Evolutionary conservation across 768 basidiomycete genomes (phyloP), one percentile per base, ranked within the genome.

Genomic region (Hypholoma sublateritium): DNA sequence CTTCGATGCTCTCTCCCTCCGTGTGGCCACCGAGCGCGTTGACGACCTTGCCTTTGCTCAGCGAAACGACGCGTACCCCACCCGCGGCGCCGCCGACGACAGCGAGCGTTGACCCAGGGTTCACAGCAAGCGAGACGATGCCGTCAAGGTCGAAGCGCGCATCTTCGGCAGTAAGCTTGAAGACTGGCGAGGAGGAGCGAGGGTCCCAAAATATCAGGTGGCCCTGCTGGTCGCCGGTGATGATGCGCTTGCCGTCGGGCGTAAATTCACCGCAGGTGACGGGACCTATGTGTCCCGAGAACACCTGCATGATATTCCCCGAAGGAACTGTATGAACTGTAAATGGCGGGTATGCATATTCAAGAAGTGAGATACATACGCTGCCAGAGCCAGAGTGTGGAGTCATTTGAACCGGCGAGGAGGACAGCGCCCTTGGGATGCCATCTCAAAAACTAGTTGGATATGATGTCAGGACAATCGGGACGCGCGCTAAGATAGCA

Each of bases 331-430:
- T 8, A n/a, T 7, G 25, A 24, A 11, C 6, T 45, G 53, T 54
- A 28, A 56, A 46, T 25, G 25, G 21, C 25, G 19, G 39, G 4
- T 50, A 45, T 13, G 2, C 60, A 51, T 25, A 19, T 37, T 41
- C 22, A 47, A 44, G 19, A 46, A 25, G 32, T 1, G 21, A 21
- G 32, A 53, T 17, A 73, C 88, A 64, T 71, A 97, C 96, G 75
- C 77, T 98, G 93, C 95, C 95, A 99, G 61, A 99, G 76, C 97
- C 97, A 99, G 22, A 94, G 85, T 0, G 91, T 96, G 6, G 88
- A 83, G 71, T 98, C 96, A 62, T 96, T 93, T 7, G 92, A 89
- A 41, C 97, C 97, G 1, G 91, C 94, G 4, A 98, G 80, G 0
- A 99, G 80, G 2, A 96, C 88, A 37, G 78, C 73, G 5, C 95